Base-by-base conservation (phyloP, 345 rosid species). In the Boechera stricta region DNA sequence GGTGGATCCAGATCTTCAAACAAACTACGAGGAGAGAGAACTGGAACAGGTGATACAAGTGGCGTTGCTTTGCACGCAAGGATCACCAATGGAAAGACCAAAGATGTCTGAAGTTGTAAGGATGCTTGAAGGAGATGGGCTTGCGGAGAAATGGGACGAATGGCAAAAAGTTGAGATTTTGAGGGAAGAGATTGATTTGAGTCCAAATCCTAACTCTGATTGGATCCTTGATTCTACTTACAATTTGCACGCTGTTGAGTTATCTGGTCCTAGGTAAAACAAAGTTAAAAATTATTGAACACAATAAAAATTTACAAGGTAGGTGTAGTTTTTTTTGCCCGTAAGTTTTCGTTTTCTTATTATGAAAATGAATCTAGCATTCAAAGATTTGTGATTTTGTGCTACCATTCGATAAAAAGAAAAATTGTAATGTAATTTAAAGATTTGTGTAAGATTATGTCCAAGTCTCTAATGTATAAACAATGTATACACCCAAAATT, bases 81-180 rank as follows among this genome's bases (percentile, higher is more conserved):
- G 97, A 48, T 90, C 93, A 5, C 98, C 98, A 0, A 83, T 85
- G 88, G 98, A 94, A 18, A 69, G 98, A 58, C 98, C 98, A 2
- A 94, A 94, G 87, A 94, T 94, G 98, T 87, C 97, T 0, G 98
- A 94, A 11, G 98, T 92, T 8, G 98, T 94, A 49, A 78, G 96
- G 73, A 94, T 94, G 98, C 97, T 94, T 0, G 98, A 92, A 84
- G 98, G 98, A 7, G 98, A 92, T 45, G 97, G 98, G 44, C 80
- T 92, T 73, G 96, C 89, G 0, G 98, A 94, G 85, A 85, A 80
- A 76, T 94, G 98, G 98, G 98, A 94, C 36, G 97, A 92, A 76
- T 94, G 97, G 98, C 98, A 90, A 60, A 92, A 89, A 82, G 92
- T 88, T n/a, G 98, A 94, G 75, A 91, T 90, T 29, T 88, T 87